Evolutionary conservation across 176 grass and related monocot genomes (phyloP).

Genomic region (Guadua angustifolia): DNA sequence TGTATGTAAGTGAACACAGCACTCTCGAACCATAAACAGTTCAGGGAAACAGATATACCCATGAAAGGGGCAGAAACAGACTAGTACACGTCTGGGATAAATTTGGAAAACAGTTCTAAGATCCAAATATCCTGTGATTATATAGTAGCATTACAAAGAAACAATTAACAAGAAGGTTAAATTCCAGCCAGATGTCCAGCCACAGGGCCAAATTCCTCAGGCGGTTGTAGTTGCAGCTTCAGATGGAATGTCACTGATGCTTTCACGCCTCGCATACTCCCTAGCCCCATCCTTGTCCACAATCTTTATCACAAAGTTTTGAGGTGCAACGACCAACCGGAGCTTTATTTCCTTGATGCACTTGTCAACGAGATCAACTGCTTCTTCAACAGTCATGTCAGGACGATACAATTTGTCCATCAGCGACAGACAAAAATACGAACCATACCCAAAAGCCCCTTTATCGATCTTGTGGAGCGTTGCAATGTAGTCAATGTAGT

Average conservation of each 20-base stretch:
- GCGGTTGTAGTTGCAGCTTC: constrained; percentile 6
- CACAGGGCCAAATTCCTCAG: constrained; percentile 9
- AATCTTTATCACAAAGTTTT: constrained; percentile 81
- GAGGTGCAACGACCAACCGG: constrained; percentile 76
- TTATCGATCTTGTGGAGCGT: constrained; percentile 95
- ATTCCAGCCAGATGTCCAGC: not conserved
- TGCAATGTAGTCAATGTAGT: constrained; percentile 92
- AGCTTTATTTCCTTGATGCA: constrained; percentile 82
- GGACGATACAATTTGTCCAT: constrained; percentile 83
- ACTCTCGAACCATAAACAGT: not conserved
- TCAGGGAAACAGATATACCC: not conserved
- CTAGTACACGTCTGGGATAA: constrained; percentile 20
- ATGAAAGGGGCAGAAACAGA: constrained; percentile 11
- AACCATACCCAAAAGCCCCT: constrained; percentile 83
- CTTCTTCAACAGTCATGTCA: constrained; percentile 80
- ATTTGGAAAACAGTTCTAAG: constrained; percentile 33
- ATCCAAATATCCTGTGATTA: constrained; percentile 37
- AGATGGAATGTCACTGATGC: not conserved
- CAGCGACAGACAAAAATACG: constrained; percentile 75
- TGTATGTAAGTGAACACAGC: not conserved
- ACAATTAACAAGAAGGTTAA: constrained; percentile 31
- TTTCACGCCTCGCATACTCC: constrained; percentile 33
- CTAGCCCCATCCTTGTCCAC: constrained; percentile 58
- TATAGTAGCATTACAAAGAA: constrained; percentile 34
- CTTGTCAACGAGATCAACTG: constrained; percentile 79